Percentiles rank a stretch among this genome's conserved stretches.
Conservation (phyloP, 164 flowering plant genomes). For the Protea cynaroides region DNA sequence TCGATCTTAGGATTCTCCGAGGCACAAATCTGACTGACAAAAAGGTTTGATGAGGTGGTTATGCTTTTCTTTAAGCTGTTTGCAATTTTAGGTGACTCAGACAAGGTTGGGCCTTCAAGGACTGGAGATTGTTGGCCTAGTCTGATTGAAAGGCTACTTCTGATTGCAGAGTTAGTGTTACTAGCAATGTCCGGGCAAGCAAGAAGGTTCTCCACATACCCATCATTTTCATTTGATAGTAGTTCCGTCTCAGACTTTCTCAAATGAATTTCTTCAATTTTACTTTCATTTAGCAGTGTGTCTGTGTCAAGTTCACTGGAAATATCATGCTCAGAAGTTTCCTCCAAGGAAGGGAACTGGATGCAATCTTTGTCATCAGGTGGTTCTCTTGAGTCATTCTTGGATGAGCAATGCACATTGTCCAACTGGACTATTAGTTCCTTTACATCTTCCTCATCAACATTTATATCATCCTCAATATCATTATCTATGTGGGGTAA, state of each 20-base stretch:
- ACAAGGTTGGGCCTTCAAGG: conserved; percentile 63
- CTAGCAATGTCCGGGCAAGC: conserved; percentile 7
- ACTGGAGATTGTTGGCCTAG: conserved; percentile 27
- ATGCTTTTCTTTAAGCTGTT: conserved; percentile 41
- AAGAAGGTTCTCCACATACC: conserved; percentile 8
- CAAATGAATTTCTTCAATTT: conserved; percentile 32
- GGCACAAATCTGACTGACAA: conserved; percentile 21
- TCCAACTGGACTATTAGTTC: conserved; percentile 56
- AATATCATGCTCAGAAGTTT: conserved; percentile 45
- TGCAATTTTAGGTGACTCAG: conserved; percentile 86
- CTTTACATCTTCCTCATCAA: conserved; percentile 59
- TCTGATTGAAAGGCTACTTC: conserved; percentile 44
- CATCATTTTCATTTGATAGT: conserved; percentile 7
- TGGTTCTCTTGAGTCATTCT: conserved; percentile 26
- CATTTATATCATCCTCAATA: conserved; percentile 40
- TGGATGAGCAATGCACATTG: conserved; percentile 35
- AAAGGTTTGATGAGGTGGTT: conserved; percentile 23
- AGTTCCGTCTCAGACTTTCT: conserved; percentile 14
- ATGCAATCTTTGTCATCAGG: conserved; percentile 28
- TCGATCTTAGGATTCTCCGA: conserved; percentile 28
- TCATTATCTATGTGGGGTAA: conserved; percentile 56
- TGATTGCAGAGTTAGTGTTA: conserved; percentile 15
- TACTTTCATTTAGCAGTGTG: conserved; percentile 35
- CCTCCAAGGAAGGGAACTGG: conserved; percentile 36
- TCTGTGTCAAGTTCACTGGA: conserved; percentile 40